A percentile compares a stretch with the other conserved stretches of the same genome.
Conservation (phyloP, 805 yeast species). For the Ogataea wickerhamii region DNA sequence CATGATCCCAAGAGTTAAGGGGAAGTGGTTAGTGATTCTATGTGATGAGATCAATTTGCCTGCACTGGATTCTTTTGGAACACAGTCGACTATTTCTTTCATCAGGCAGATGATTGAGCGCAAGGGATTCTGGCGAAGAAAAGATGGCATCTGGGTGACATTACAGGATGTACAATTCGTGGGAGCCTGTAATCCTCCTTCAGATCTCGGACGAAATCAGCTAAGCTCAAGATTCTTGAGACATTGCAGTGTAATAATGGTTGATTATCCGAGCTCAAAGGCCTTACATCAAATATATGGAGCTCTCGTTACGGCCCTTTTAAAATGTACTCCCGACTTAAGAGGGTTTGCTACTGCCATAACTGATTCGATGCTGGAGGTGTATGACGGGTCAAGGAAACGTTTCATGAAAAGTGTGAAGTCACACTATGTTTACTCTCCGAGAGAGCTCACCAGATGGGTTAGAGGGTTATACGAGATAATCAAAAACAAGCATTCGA, state of each 20-base stretch:
- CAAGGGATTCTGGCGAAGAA: conserved; percentile 71
- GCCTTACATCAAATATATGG: conserved; percentile 68
- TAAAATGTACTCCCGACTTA: conserved; percentile 59
- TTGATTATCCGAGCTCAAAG: conserved; percentile 68
- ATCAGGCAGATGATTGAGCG: conserved; percentile 72
- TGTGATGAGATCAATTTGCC: conserved; percentile 93
- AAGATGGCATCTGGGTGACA: conserved; percentile 61
- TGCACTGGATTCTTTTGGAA: conserved; percentile 61
- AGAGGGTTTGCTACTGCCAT: conserved; percentile 50
- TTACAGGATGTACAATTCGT: conserved; percentile 69
- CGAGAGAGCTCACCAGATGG: conserved; percentile 91
- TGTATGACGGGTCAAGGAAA: conserved; percentile 46
- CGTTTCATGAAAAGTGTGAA: conserved; percentile 38
- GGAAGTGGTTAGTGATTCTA: conserved; percentile 75
- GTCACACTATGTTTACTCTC: conserved; percentile 74
- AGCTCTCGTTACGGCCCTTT: conserved; percentile 50
- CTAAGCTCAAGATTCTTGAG: conserved; percentile 62
- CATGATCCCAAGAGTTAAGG: conserved; percentile 56
- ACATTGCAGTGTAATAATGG: conserved; percentile 61
- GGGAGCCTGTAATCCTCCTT: conserved; percentile 94
- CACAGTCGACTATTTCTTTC: conserved; percentile 68
- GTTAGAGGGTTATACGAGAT: conserved; percentile 60
- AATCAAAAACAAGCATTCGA: conserved; percentile 18
- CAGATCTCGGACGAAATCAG: conserved; percentile 67
- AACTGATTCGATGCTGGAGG: conserved; percentile 62